These are phyloP conservation scores for Clavispora santaluciae DNA, from an alignment of 805 yeast species.

Conservation along the genomic window DNA sequence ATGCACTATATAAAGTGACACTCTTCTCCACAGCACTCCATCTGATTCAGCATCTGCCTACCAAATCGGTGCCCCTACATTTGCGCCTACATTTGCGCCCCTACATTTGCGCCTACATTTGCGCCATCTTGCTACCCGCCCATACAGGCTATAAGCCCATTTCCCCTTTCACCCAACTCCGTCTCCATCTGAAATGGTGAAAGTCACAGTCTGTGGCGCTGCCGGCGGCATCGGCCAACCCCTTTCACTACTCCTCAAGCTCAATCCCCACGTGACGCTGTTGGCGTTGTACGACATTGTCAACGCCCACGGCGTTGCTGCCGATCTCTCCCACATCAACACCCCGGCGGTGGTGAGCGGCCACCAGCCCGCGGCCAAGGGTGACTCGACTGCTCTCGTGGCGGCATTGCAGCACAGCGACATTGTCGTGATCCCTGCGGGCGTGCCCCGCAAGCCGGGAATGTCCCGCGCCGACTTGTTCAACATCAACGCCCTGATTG, in stretches of 20 bases:
- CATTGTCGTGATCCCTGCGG: slow-evolving; percentile 43
- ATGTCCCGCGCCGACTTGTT: slow-evolving; percentile 46
- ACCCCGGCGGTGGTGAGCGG: slow-evolving; percentile 38
- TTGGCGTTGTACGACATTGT: slow-evolving; percentile 41
- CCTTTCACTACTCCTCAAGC: slow-evolving; percentile 37
- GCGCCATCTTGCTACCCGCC: no score
- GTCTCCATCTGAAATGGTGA: slow-evolving; percentile 25
- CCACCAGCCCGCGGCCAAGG: slow-evolving; percentile 35
- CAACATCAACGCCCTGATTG: slow-evolving; percentile 42
- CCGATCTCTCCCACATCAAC: slow-evolving; percentile 41
- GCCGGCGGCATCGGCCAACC: slow-evolving; percentile 50
- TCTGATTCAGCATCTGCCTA: background rate
- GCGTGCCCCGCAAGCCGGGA: slow-evolving; percentile 46
- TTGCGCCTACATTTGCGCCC: no score
- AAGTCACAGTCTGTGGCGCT: slow-evolving; percentile 46
- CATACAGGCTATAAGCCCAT: no score
- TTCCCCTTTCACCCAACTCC: no score
- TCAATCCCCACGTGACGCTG: slow-evolving; percentile 35
- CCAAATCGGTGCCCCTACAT: no score
- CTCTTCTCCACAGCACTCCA: background rate
- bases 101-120: no score
- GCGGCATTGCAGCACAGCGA: slow-evolving; percentile 36
- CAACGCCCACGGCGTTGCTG: slow-evolving; percentile 44
- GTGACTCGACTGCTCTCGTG: slow-evolving; percentile 32
- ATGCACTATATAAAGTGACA: background rate